Evolutionary conservation across 495 filamentous ascomycete genomes (phyloP), one percentile per base, ranked within the genome.

Genomic region (Zalerion maritima): DNA sequence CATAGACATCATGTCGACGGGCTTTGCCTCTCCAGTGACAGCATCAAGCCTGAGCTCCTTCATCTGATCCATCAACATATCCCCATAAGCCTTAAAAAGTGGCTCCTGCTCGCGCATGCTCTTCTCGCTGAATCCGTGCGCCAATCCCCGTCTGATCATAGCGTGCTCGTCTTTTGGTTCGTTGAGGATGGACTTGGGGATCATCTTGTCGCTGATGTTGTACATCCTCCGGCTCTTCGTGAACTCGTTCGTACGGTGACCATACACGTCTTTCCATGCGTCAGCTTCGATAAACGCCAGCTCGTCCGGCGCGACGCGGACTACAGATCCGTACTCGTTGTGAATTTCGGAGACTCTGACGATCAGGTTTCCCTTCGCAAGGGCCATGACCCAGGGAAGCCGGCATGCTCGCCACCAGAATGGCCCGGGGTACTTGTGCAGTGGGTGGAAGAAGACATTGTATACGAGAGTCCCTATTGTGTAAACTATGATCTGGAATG

Each of bases 251-350:
- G 28, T 37, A 6, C 43, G 51, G 32, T 63, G 55, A 16, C 62
- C 63, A 44, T 62, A 60, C 25, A 75, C 69, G 21, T 71, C 65
- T 29, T 60, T 58, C 66, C 64, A 73, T 3, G 68, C 69, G 20
- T 56, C 43, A 0, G 64, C 48, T 19, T 52, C 41, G 3, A 40
- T 49, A 43, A 58, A 73, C 1, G 57, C 47, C n/a, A 75, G 52
- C 34, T 71, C 59, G 32, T 65, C 42, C 0, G 69, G 69, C 0
- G 55, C 58, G 18, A 69, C 53, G 5, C 70, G 64, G n/a, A 75
- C 58, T 3, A 69, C 51, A 11, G 54, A 35, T 6, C 68, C 69
- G 31, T 75, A 75, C 12, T 43, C 36, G 6, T 45, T 25, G 41
- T 71, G 67, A 9, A 69, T 36, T n/a, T 38, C 31, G 19, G 58